Base-by-base conservation (phyloP, 768 basidiomycete genomes). In the Rhodotorula babjevae region DNA sequence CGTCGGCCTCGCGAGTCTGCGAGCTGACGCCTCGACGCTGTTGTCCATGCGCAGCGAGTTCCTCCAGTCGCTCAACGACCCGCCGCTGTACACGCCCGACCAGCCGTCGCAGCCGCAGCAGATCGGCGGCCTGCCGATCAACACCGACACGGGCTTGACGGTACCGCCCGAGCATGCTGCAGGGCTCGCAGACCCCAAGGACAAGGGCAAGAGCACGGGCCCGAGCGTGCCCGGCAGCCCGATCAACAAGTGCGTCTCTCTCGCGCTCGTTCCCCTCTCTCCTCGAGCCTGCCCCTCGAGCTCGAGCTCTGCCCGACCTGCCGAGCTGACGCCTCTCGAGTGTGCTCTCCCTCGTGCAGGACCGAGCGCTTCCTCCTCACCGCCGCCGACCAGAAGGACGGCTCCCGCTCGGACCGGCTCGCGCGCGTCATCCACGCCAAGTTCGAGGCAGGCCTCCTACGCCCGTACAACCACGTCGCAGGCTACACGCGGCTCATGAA, bases 401-500 rank as follows among this genome's bases (percentile, higher is more conserved):
- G 94, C 0, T 90, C 92, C 33, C 85, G 95, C 56, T 90, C 94
- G 76, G 91, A 95, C 76, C 87, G 94, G 2, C 82, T 98, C 63
- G 91, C 89, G 76, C 85, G 90, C 69, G 95, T 97, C 75, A 98
- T 97, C 76, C 86, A 90, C 76, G 92, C 91, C 78, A 98, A 97
- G 82, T 97, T 96, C 81, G 94, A 98, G 79, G 95, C 95, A 5
- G 95, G 94, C 0, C 81, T 98, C 56, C 82, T 97, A 75, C 93
- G 92, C 79, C 95, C 95, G 7, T 96, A 95, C 78, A 94, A 97
- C 81, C 96, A 97, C 76, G 92, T 93, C 62, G 93, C 93, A 78
- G 95, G 95, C 0, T 98, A 97, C 77, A 90, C 92, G 23, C 84
- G 94, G 71, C 82, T 97, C 74, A 90, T 89, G 66, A 85, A 90